Conservation (phyloP, 768 basidiomycete genomes). For the Pseudohyphozyma bogoriensis region DNA sequence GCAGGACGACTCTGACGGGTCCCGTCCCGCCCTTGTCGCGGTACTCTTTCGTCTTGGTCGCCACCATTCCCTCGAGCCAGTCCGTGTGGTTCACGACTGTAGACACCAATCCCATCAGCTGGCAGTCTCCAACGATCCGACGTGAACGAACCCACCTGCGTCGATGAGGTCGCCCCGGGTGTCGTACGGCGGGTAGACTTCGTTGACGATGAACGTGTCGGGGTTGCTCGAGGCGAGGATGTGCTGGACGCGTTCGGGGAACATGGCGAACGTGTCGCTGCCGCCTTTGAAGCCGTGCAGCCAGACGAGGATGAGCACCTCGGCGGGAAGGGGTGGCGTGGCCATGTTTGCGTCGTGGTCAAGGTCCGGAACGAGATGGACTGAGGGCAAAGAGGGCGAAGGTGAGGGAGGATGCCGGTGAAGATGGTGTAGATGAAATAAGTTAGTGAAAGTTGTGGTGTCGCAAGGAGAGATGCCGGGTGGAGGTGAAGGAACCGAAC, state of each 20-base stretch:
- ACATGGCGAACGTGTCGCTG: constrained; percentile 20
- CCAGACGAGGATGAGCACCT: constrained; percentile 11
- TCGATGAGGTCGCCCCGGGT: constrained; percentile 20
- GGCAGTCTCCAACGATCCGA: background rate
- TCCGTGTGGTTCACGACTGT: constrained; percentile 10
- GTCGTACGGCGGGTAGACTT: constrained; percentile 27
- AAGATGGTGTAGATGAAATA: too few relatives aligned
- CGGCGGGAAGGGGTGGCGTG: too few relatives aligned
- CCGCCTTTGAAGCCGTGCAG: constrained; percentile 30
- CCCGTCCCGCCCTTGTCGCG: constrained; percentile 19
- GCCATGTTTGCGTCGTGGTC: too few relatives aligned
- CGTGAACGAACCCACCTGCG: constrained; percentile 5
- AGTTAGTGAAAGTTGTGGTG: too few relatives aligned
- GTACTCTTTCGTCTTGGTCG: background rate
- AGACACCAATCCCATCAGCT: constrained; percentile 13
- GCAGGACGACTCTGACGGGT: constrained; percentile 5
- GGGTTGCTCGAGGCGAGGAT: constrained; percentile 1
- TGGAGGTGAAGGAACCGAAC: too few relatives aligned
- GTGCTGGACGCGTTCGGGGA: constrained; percentile 13
- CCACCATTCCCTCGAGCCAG: constrained; percentile 11
- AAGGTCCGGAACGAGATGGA: too few relatives aligned
- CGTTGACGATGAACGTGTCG: constrained; percentile 1
- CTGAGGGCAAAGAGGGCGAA: too few relatives aligned
- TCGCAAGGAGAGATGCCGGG: too few relatives aligned
- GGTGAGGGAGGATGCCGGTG: too few relatives aligned